These are phyloP conservation scores for Alternaria alternata DNA, from an alignment of 2,329 filamentous ascomycete species.

Conservation along the genomic window DNA sequence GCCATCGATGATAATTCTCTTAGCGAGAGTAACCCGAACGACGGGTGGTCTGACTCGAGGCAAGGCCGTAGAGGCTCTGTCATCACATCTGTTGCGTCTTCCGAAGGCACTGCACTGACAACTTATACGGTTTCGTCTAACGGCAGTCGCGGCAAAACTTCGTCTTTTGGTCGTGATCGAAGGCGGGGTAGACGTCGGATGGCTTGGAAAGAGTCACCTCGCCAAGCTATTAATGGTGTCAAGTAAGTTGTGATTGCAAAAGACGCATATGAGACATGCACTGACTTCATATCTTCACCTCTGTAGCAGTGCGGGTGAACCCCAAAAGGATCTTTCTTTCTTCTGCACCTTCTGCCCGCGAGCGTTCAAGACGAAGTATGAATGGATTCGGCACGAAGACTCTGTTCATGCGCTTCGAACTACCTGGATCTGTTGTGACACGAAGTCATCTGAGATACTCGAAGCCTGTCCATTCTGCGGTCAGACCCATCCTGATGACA, in stretches of 20 bases:
- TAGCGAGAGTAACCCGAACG: conserved; percentile 30
- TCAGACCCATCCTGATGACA: conserved; percentile 41
- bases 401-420: conserved; percentile 50
- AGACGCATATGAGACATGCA: not conserved
- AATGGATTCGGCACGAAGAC: conserved; percentile 50
- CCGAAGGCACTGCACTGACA: conserved; percentile 43
- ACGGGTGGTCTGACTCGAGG: conserved; percentile 36
- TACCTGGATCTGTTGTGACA: conserved; percentile 49
- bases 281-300: not conserved
- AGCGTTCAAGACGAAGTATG: conserved; percentile 49
- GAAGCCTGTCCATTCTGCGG: conserved; percentile 46
- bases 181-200: conserved; percentile 46
- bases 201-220: conserved; percentile 46
- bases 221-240: conserved; percentile 39
- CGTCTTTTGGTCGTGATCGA: conserved; percentile 46
- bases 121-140: conserved; percentile 44
- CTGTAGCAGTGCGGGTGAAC: not conserved
- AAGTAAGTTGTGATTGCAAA: conserved; percentile 14
- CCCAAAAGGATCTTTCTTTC: conserved; percentile 26
- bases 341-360: conserved; percentile 49
- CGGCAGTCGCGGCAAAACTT: conserved; percentile 45
- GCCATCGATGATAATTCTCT: conserved; percentile 38
- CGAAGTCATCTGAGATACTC: conserved; percentile 30
- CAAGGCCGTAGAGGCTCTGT: conserved; percentile 36
- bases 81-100: conserved; percentile 44